Percentiles rank a stretch among this genome's conserved stretches.
Conservation (phyloP, 1,284 basidiomycete species). For the Ustilago hordei region DNA sequence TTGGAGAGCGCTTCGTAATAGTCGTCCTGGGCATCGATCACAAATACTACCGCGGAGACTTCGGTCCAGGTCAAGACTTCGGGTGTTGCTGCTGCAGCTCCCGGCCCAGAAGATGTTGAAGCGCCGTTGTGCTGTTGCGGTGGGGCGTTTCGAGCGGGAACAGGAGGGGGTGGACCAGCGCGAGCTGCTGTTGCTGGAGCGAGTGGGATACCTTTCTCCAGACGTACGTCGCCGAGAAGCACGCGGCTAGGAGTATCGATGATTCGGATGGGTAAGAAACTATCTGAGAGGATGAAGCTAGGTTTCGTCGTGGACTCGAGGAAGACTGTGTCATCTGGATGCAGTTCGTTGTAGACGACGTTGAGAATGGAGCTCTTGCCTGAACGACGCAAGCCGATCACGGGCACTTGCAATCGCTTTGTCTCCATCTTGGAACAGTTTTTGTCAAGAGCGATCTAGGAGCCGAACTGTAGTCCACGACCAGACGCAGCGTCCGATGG, state of each 20-base stretch:
- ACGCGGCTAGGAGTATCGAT: conserved; percentile 91
- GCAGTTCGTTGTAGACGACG: conserved; percentile 86
- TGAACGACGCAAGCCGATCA: conserved; percentile 68
- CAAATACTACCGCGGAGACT: conserved; percentile 79
- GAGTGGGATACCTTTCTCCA: conserved; percentile 49
- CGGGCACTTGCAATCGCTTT: conserved; percentile 46
- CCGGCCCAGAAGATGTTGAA: conserved; percentile 1
- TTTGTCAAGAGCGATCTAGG: neutral
- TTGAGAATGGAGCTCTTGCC: conserved; percentile 94
- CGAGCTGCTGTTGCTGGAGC: conserved; percentile 18
- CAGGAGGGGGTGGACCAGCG: conserved; percentile 32
- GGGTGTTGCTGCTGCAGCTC: conserved; percentile 7
- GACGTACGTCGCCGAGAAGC: conserved; percentile 68
- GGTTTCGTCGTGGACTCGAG: conserved; percentile 75
- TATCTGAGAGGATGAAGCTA: conserved; percentile 73
- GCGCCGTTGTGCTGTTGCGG: conserved; percentile 5
- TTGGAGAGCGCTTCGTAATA: conserved; percentile 79
- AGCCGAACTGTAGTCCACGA: neutral
- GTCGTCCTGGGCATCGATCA: conserved; percentile 89
- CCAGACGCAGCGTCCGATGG: neutral
- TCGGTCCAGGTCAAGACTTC: conserved; percentile 55
- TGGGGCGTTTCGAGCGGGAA: conserved; percentile 33
- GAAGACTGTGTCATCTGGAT: conserved; percentile 89
- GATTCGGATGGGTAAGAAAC: conserved; percentile 89
- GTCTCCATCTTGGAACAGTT: conserved; percentile 21